A percentile compares a stretch with the other conserved stretches of the same genome.
phyloP scores from a whole-genome alignment of 495 filamentous ascomycete species.

The Penicillium goetzii region DNA sequence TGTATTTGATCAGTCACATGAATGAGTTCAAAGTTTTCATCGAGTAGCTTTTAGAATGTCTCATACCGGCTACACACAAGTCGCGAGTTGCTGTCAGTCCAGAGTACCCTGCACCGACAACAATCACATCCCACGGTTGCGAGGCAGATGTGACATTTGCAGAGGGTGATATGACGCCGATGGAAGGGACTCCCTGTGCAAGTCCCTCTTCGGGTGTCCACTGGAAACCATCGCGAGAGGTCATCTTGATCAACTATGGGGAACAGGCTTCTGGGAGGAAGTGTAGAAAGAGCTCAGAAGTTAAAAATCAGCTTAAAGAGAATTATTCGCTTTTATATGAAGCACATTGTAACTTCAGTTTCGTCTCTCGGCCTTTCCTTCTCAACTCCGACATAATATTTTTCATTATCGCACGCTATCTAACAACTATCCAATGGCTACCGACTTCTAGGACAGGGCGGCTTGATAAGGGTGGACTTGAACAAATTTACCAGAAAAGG shows the following conservation, averaged over 20 bases:
- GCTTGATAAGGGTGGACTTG: neutral
- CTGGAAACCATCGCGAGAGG: slow-evolving; percentile 30
- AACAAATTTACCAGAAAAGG: slow-evolving; percentile 7
- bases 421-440: neutral
- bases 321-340: neutral
- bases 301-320: neutral
- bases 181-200: slow-evolving; percentile 24
- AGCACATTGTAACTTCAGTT: neutral
- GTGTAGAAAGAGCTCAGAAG: neutral
- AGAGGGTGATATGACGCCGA: slow-evolving; percentile 25
- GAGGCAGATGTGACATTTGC: slow-evolving; percentile 16
- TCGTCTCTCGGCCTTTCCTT: neutral
- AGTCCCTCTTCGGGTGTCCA: slow-evolving; percentile 28
- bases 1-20: slow-evolving; percentile 3
- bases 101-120: slow-evolving; percentile 34
- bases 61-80: slow-evolving; percentile 20
- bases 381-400: neutral
- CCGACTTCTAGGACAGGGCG: neutral
- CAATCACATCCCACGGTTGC: slow-evolving; percentile 26
- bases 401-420: neutral
- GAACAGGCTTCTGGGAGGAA: neutral
- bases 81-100: slow-evolving; percentile 34
- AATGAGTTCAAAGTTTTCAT: slow-evolving; percentile 5
- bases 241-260: slow-evolving; percentile 14
- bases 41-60: neutral